Percentiles rank a stretch among this genome's conserved stretches.
phyloP scores from a whole-genome alignment of 148 eudicot species.

The Chenopodium quinoa region DNA sequence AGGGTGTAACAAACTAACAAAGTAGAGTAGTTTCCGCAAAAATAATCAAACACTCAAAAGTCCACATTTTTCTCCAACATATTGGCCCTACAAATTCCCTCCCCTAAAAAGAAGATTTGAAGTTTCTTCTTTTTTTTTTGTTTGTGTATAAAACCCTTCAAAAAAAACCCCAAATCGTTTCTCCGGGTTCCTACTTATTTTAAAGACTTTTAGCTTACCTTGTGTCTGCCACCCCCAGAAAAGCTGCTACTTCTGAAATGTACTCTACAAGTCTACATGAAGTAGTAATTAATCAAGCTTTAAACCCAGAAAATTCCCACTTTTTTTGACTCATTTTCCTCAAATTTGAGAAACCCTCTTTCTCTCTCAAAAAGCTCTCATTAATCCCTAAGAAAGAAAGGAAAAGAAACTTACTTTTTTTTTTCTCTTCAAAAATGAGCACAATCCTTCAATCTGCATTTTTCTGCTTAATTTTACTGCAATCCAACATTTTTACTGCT shows the following conservation, averaged over 20 bases:
- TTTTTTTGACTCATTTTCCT: conserved; percentile 23
- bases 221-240: conserved; percentile 20
- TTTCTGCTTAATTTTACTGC: conserved; percentile 25
- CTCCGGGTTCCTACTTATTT: conserved; percentile 3
- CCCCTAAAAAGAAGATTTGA: conserved; percentile 20
- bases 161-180: conserved; percentile 6
- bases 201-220: conserved; percentile 18
- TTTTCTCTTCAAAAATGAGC: conserved; percentile 19
- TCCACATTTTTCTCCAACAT: conserved; percentile 7
- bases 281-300: background rate
- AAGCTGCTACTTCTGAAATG: background rate
- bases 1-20: no score
- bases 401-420: background rate
- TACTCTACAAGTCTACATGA: background rate
- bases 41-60: no score
- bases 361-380: background rate
- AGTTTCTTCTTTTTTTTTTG: background rate
- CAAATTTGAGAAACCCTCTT: background rate
- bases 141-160: background rate
- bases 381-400: conserved; percentile 16
- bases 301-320: conserved; percentile 11
- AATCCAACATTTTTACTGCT: conserved; percentile 13
- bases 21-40: no score
- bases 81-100: conserved; percentile 17
- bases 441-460: conserved; percentile 14